Base-by-base conservation (phyloP, 2,329 filamentous ascomycete species). In the Colletotrichum noveboracense region DNA sequence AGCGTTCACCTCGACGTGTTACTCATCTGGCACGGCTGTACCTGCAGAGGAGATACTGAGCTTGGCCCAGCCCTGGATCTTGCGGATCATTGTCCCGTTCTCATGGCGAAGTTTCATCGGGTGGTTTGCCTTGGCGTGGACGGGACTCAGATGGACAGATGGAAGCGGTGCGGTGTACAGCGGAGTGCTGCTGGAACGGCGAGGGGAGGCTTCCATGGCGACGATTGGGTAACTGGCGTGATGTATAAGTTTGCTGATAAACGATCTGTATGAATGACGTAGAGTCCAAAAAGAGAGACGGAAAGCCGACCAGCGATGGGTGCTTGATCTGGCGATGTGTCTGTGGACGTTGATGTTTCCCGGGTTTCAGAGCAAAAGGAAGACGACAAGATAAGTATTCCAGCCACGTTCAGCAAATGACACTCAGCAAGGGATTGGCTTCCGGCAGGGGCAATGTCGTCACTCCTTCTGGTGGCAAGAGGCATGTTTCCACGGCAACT, bases 241-340 rank as follows among this genome's bases (percentile, higher is more conserved):
- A 66, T 14, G 48, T n/a, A 68, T 67, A 72, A 67, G 13, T 58
- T 14, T 67, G 62, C 18, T 67, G n/a, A 5, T 43, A 62, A 62
- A 62, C 65, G 74, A 75, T 66, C 34, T 75, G 28, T 62, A 36
- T 28, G 34, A 4, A 70, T 62, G 55, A 26, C 38, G 43, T 38
- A 56, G 28, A 56, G 34, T 36, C 65, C 58, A 69, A 70, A 74
- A 66, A 75, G 74, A 76, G 66, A 61, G 71, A 75, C 30, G 55
- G 66, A 70, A 30, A 16, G 28, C 24, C 36, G 60, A 61, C 74
- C 61, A 61, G 52, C 71, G 66, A 12, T 69, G 43, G 36, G 43
- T 30, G 34, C 36, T 64, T 65, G 48, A 48, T 68, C 65, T 69
- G 28, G 28, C 48, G 58, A 34, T 24, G 36, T 48, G 43, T 71